Evolutionary conservation across 176 grass and related monocot genomes (phyloP).

Genomic region (Musa troglodytarum): DNA sequence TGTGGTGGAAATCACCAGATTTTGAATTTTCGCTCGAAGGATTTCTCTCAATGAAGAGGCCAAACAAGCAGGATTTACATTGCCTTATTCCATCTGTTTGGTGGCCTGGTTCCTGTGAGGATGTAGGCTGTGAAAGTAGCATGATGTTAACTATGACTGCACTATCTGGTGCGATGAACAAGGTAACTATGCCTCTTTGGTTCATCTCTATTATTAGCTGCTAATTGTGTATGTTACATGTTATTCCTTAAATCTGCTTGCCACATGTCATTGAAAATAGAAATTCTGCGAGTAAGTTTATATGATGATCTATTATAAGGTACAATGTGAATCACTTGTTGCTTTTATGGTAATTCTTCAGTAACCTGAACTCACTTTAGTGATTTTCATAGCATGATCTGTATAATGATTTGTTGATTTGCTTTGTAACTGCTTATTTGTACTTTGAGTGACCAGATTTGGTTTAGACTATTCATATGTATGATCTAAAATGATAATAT

Average conservation of each 20-base stretch:
- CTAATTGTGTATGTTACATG: not conserved
- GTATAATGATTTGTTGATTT: not conserved
- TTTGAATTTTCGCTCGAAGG: constrained; percentile 65
- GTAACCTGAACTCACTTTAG: not conserved
- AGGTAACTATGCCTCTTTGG: constrained; percentile 22
- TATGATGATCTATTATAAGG: too few relatives aligned
- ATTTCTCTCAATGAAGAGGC: constrained; percentile 67
- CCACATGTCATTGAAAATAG: too few relatives aligned
- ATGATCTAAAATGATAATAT: too few relatives aligned
- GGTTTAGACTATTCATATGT: not conserved
- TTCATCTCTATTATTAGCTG: not conserved
- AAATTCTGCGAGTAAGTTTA: too few relatives aligned
- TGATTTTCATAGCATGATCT: not conserved
- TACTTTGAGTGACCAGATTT: not conserved
- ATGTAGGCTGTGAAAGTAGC: constrained; percentile 44
- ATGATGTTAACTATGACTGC: constrained; percentile 54
- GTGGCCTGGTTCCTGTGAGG: constrained; percentile 73
- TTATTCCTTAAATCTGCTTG: too few relatives aligned
- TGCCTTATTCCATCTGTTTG: constrained; percentile 76
- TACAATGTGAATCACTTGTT: not conserved
- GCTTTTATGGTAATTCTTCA: not conserved
- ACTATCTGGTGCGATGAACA: constrained; percentile 64
- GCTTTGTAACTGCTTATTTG: not conserved
- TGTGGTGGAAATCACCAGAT: constrained; percentile 64
- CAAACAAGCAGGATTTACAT: constrained; percentile 73